phyloP scores from a whole-genome alignment of 2,329 filamentous ascomycete species.

The Blastomyces silverae region DNA sequence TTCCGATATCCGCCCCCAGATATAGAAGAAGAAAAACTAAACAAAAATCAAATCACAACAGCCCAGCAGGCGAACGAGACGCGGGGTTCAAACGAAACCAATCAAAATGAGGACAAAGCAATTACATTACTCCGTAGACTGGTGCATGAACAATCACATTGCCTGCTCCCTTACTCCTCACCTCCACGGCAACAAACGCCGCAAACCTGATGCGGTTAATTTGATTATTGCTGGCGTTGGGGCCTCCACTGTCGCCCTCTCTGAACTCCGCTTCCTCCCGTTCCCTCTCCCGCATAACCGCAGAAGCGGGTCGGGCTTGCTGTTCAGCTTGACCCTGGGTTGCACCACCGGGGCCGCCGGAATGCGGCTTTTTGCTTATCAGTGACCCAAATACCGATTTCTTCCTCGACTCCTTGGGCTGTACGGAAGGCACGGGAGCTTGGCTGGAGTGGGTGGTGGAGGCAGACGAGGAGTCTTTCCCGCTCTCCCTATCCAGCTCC shows the following conservation, averaged over 20 bases:
- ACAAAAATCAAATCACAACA: not conserved
- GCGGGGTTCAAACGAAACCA: not conserved
- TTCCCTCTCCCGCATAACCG: conserved; percentile 19
- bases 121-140: conserved; percentile 48
- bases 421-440: conserved; percentile 18
- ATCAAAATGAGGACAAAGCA: conserved; percentile 6
- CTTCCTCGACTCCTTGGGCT: conserved; percentile 31
- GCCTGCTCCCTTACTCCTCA: conserved; percentile 53
- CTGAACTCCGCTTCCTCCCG: conserved; percentile 25
- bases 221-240: not conserved
- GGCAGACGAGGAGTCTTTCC: conserved; percentile 23
- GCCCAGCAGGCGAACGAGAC: not conserved
- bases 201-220: conserved; percentile 60
- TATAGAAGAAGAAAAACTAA: not conserved
- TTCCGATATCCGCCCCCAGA: not conserved
- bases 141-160: conserved; percentile 71
- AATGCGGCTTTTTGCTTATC: conserved; percentile 33
- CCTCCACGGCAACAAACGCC: conserved; percentile 67
- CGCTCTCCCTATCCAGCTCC: conserved; percentile 22
- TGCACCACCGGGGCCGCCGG: conserved; percentile 14
- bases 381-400: conserved; percentile 40
- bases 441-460: conserved; percentile 21
- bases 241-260: conserved; percentile 17
- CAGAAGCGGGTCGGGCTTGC: conserved; percentile 14
- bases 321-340: conserved; percentile 15